A percentile compares a stretch with the other conserved stretches of the same genome.
phyloP scores from a whole-genome alignment of 1,284 basidiomycete species.

The Somion occarium region DNA sequence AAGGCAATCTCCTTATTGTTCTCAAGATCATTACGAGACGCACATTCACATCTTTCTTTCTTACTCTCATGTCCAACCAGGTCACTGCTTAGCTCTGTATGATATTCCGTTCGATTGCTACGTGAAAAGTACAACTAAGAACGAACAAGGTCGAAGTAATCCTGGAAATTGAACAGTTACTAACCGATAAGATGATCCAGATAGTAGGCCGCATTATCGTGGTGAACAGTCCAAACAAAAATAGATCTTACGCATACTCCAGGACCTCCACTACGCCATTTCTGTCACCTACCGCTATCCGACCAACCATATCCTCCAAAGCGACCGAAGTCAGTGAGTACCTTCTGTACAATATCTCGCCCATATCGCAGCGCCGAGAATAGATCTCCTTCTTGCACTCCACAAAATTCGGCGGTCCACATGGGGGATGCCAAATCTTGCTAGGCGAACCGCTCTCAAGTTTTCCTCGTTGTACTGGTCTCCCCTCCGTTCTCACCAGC shows the following conservation, averaged over 20 bases:
- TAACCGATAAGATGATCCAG: no score
- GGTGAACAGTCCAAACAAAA: no score
- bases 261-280: slow-evolving; percentile 29
- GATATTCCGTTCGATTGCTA: no score
- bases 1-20: no score
- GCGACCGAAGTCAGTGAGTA: slow-evolving; percentile 27
- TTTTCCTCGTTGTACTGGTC: slow-evolving; percentile 4
- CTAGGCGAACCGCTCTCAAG: slow-evolving; percentile 1
- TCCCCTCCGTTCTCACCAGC: slow-evolving; percentile 10
- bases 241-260: slow-evolving; percentile 32
- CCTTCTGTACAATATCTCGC: slow-evolving; percentile 29
- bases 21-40: no score
- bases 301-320: slow-evolving; percentile 32
- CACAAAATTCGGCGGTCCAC: not conserved
- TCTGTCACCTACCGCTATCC: slow-evolving; percentile 32
- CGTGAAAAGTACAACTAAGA: no score
- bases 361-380: slow-evolving; percentile 28
- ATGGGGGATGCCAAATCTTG: not conserved
- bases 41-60: no score
- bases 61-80: no score
- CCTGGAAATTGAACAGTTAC: no score
- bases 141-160: no score
- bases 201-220: no score
- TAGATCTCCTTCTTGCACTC: slow-evolving; percentile 26
- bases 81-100: no score